Base-by-base conservation (phyloP, 208 protist species). In the Trypanosoma cruzi region DNA sequence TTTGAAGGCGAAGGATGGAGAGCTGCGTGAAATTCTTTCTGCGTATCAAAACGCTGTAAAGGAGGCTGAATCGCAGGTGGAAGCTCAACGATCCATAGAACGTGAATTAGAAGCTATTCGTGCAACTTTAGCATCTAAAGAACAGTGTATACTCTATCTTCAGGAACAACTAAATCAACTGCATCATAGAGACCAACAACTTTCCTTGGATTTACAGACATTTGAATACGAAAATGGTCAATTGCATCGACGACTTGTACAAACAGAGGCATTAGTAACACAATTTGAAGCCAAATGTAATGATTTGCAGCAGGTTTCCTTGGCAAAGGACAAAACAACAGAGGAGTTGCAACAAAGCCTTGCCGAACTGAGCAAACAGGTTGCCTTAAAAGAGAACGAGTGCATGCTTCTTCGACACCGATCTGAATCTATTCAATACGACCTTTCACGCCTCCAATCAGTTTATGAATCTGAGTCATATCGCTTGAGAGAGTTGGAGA, bases 271-370 rank as follows among this genome's bases (percentile, higher is more conserved):
- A 2, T 71, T 71, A 13, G 49, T 66, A 7, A 70, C 73, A 4
- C 75, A 88, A 18, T 55, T 84, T 8, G 82, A 93, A 42, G 32
- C 54, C 36, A 80, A 75, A 42, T 85, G 78, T 46, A 53, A 67
- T 52, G 87, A 93, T 29, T 65, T 86, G 0, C 72, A 79, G 60
- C 85, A 93, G 32, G 31, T 86, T 42, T 55, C 88, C 5, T 40
- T 75, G 16, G 73, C 79, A 14, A 90, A 89, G 50, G 84, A 95
- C 28, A 79, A 71, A 14, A 72, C 66, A 13, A 68, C 86, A 24
- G 90, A 93, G 31, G 87, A 96, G 64, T 55, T 96, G 0, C 87
- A 96, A 62, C 87, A 90, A 64, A 90, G 75, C 71, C 67, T 92
- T 22, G 73, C 85, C 11, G 90, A 93, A 50, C 70, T 96, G 11